Base-by-base conservation (phyloP, 2,329 filamentous ascomycete genomes). In the Harringtonia lauricola region DNA sequence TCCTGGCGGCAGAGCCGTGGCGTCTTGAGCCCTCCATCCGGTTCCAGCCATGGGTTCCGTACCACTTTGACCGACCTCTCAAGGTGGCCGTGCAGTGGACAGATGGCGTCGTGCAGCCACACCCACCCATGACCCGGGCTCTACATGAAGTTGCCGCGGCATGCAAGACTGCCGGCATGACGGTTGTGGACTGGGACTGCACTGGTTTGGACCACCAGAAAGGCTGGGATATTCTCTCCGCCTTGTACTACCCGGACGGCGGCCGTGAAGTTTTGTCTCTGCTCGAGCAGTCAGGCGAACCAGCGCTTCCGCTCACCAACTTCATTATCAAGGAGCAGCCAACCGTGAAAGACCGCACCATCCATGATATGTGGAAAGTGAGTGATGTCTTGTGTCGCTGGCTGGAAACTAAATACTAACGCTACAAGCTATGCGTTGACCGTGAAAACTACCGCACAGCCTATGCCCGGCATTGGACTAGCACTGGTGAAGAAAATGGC, bases 1-100 rank as follows among this genome's bases (percentile, higher is more conserved):
- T 84, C 2, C 60, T 86, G 2, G 65, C 63, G 12, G 68, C 69
- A 21, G 53, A 75, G 39, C 82, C 82, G 0, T 86, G 82, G 82
- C 1, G 61, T 73, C 48, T 67, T 67, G 82, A 86, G 55, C 81
- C 81, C 0, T 61, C 79, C 1, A 76, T 81, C 0, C 60, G 76
- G 8, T 76, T 82, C 17, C 64, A 86, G 1, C 81, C 81, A 0
- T 86, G 42, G 42, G 15, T 15, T 29, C 0, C 67, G 22, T 72
- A 66, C 0, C 54, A 74, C 1, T 61, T 76, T 36, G 51, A 0
- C 7, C 31, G 39, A 18, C 19, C 33, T 4, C 42, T 44, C 13
- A 34, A 36, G 9, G 21, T 44, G 5, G 42, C 29, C 4, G 30
- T 44, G 17, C n/a, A 22, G 36, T 40, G 42, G 42, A 13, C 12